Evolutionary conservation across 2,329 filamentous ascomycete genomes (phyloP), one percentile per base, ranked within the genome.

Genomic region (Orbilia brochopaga): DNA sequence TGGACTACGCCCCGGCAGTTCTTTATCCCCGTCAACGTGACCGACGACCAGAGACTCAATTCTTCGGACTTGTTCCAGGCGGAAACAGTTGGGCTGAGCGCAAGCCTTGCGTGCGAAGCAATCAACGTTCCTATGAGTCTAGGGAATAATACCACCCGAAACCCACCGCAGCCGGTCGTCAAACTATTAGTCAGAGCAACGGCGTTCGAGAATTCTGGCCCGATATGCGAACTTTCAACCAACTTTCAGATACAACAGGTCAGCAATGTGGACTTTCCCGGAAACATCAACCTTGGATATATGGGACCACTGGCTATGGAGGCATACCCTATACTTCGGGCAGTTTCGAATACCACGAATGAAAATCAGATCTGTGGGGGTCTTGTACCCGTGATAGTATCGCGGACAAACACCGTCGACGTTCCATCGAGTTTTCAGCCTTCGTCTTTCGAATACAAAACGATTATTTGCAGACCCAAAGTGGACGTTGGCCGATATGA

Each of bases 1-100:
- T 87, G 86, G 85, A 79, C 82, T 0, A 81, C 83, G 0, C 24
- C 77, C 0, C 74, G 79, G 0, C 80, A 79, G 11, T 83, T 81
- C 8, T 87, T 86, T 50, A 66, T 85, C 0, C 83, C 84, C 0
- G 80, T 84, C 42, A 70, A 60, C 17, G 74, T 10, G 6, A 77
- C 1, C 8, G 56, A 2, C 6, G 52, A 2, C 13, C 32, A 15
- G 21, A 2, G 1, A 54, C 32, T 4, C 57, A 70, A 35, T 17
- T 30, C 24, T 0, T 74, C 70, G 1, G 63, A 73, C 1, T 56
- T 40, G 0, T 77, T 76, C 51, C 69, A 76, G 52, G 78, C 77
- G 0, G 57, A 57, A 8, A 82, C 81, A 0, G 73, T 40, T 3
- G 78, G 78, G 0, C 75, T 82, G 30, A 79, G 80, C 0, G 77